These are phyloP conservation scores for Singerocomus inundabilis DNA, from an alignment of 1,284 basidiomycete genomes.

Conservation along the genomic window DNA sequence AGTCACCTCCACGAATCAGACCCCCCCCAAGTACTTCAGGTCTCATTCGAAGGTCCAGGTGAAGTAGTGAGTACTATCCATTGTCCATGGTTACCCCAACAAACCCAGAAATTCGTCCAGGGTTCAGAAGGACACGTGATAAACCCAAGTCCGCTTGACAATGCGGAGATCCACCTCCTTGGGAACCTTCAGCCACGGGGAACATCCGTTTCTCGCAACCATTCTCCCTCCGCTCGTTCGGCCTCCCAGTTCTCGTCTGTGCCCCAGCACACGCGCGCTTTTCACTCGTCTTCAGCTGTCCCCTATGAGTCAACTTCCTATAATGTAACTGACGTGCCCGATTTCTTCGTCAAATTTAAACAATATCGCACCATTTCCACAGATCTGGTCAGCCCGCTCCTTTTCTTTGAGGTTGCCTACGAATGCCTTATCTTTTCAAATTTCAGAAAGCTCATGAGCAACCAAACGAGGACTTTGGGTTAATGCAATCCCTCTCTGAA, in stretches of 20 bases:
- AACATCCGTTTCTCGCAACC: too few relatives aligned
- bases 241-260: not conserved
- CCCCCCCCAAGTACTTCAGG: not conserved
- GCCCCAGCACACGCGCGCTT: constrained; percentile 23
- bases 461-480: constrained; percentile 13
- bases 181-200: not conserved
- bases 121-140: not conserved
- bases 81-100: not conserved
- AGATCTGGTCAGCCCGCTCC: constrained; percentile 9
- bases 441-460: not conserved
- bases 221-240: not conserved
- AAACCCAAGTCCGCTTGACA: not conserved
- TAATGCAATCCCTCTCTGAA: constrained; percentile 27
- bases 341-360: constrained; percentile 33
- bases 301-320: constrained; percentile 29
- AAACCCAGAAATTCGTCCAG: not conserved
- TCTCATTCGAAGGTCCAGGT: not conserved
- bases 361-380: constrained; percentile 8
- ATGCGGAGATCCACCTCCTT: not conserved
- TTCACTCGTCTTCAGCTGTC: constrained; percentile 30
- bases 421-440: not conserved
- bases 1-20: not conserved
- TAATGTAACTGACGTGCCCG: constrained; percentile 26
- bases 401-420: not conserved
- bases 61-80: not conserved